These are phyloP conservation scores for Vicia faba DNA, from an alignment of 306 rosid species.

Conservation along the genomic window DNA sequence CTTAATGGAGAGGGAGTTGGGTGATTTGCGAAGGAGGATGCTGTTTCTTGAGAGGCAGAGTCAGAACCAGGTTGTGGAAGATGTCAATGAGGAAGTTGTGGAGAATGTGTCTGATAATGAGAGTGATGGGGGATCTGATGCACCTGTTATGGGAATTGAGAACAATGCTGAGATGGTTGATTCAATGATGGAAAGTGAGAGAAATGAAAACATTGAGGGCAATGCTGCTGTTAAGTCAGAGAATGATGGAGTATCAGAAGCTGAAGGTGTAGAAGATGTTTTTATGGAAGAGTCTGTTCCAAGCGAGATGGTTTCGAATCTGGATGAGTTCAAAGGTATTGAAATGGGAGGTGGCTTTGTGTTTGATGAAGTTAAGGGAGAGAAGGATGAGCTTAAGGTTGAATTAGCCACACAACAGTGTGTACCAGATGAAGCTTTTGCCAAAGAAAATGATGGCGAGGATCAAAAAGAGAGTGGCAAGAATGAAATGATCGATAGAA, in stretches of 20 bases:
- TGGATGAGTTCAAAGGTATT: constrained; percentile 32
- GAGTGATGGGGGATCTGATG: constrained; percentile 56
- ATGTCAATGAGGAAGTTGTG: constrained; percentile 68
- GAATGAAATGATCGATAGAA: constrained; percentile 29
- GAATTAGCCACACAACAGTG: constrained; percentile 29
- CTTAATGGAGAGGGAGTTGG: constrained; percentile 81
- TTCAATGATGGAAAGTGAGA: constrained; percentile 41
- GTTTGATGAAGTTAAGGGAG: constrained; percentile 32
- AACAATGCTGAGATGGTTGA: constrained; percentile 52
- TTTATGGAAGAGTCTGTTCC: constrained; percentile 50
- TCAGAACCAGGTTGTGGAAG: constrained; percentile 44
- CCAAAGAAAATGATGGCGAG: constrained; percentile 33
- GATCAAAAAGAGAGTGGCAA: constrained; percentile 34
- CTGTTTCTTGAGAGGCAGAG: constrained; percentile 58
- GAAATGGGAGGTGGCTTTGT: constrained; percentile 37
- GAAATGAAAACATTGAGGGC: constrained; percentile 34
- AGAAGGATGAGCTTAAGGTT: constrained; percentile 32
- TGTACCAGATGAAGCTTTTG: constrained; percentile 30
- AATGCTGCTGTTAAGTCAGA: constrained; percentile 30
- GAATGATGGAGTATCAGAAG: constrained; percentile 42
- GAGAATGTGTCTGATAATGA: constrained; percentile 57
- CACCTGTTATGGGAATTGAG: constrained; percentile 46
- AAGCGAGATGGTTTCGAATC: constrained; percentile 27
- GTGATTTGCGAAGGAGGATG: constrained; percentile 75
- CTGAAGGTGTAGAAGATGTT: constrained; percentile 44